Conservation (phyloP, 257 asterid genomes). For the Nicotiana paniculata region DNA sequence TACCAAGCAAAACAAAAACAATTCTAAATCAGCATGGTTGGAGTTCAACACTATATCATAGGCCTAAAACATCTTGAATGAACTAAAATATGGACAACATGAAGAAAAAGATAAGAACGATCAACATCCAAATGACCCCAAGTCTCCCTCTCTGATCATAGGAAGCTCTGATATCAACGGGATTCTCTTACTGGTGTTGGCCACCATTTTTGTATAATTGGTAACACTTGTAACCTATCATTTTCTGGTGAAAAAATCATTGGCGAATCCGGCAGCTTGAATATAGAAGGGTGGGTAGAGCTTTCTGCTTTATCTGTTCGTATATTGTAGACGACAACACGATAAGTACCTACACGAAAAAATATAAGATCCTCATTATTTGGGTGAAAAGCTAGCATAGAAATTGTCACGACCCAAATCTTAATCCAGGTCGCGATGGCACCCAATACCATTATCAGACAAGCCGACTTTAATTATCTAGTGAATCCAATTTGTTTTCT, state of each 20-base stretch:
- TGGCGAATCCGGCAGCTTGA: not conserved
- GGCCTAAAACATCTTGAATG: not conserved
- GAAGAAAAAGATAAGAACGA: not conserved
- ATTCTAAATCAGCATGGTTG: not conserved
- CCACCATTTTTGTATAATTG: not conserved
- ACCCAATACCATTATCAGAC: no score
- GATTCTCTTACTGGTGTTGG: not conserved
- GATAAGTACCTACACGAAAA: not conserved
- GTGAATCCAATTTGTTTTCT: no score
- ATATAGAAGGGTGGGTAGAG: not conserved
- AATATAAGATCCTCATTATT: not conserved
- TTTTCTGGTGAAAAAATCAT: not conserved
- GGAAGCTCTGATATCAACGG: not conserved
- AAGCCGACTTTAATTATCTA: no score
- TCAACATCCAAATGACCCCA: not conserved
- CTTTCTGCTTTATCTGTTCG: not conserved
- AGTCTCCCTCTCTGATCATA: not conserved
- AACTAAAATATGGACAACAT: not conserved
- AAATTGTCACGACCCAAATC: not conserved
- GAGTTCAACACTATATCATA: not conserved
- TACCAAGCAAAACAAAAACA: not conserved
- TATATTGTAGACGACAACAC: not conserved
- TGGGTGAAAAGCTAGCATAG: constrained; percentile 1
- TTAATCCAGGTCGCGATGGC: no score
- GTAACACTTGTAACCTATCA: constrained; percentile 12